phyloP scores from a whole-genome alignment of 139 green algal genomes.

The Picochlorum sp. region DNA sequence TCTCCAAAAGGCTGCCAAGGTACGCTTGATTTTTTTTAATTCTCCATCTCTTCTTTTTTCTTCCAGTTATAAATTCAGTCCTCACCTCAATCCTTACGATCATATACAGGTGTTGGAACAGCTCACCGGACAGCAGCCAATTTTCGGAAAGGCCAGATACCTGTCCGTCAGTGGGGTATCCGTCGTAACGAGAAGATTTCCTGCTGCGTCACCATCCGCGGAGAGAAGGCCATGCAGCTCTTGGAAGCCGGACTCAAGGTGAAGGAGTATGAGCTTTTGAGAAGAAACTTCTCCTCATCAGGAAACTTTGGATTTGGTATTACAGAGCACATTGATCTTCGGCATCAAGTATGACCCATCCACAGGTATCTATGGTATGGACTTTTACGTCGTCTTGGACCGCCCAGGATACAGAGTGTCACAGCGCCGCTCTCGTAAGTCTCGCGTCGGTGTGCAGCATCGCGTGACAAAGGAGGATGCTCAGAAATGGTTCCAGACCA shows the following conservation, averaged over 20 bases:
- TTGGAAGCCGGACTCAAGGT: constrained; percentile 98
- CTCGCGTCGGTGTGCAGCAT: constrained; percentile 71
- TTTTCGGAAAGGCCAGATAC: constrained; percentile 97
- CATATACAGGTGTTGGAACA: constrained; percentile 92
- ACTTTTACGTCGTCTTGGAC: constrained; percentile 99
- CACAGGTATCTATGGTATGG: constrained; percentile 99
- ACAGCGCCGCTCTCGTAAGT: constrained; percentile 51
- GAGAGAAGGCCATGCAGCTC: constrained; percentile 98
- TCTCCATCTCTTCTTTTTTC: background rate
- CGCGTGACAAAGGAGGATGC: constrained; percentile 94
- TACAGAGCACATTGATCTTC: constrained; percentile 98
- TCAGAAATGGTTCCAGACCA: constrained; percentile 83
- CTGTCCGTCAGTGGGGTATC: constrained; percentile 94
- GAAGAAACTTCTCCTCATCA: constrained; percentile 92
- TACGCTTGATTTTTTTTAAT: constrained; percentile 19
- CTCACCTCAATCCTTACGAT: background rate
- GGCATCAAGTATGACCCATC: constrained; percentile 99
- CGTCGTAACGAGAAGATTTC: constrained; percentile 99
- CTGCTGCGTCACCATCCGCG: constrained; percentile 88
- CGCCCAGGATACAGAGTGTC: constrained; percentile 89
- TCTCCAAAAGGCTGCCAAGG: constrained; percentile 97
- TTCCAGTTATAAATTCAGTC: too few species aligned
- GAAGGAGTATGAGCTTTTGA: constrained; percentile 98
- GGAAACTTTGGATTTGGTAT: constrained; percentile 97
- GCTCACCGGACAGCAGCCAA: constrained; percentile 95